phyloP scores from a whole-genome alignment of 805 yeast genomes.

The Wickerhamiella siamensis region DNA sequence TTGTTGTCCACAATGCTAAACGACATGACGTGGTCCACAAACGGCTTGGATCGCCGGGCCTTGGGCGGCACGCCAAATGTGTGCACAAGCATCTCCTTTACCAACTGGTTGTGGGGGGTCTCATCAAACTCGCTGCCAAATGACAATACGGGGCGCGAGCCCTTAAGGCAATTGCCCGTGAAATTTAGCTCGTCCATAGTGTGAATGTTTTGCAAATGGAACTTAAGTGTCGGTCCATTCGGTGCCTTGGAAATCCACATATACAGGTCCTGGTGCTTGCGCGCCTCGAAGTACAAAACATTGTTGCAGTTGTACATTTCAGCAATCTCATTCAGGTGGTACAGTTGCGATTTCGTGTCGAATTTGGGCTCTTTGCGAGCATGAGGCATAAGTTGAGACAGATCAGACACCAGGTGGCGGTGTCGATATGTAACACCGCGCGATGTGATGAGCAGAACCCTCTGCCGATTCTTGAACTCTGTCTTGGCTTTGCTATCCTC shows the following conservation, averaged over 20 bases:
- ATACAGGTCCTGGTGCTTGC: slow-evolving; percentile 91
- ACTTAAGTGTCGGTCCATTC: slow-evolving; percentile 91
- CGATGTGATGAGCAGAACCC: slow-evolving; percentile 78
- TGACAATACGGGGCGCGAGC: slow-evolving; percentile 85
- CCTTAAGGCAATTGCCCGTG: slow-evolving; percentile 90
- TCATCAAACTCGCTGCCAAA: slow-evolving; percentile 70
- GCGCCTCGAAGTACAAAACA: slow-evolving; percentile 81
- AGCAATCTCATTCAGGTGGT: slow-evolving; percentile 86
- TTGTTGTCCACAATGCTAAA: slow-evolving; percentile 85
- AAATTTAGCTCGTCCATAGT: slow-evolving; percentile 92
- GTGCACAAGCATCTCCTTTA: slow-evolving; percentile 73
- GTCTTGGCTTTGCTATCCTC: slow-evolving; percentile 11
- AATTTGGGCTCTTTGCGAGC: slow-evolving; percentile 92
- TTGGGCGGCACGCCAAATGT: slow-evolving; percentile 90
- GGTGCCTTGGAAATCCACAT: slow-evolving; percentile 94
- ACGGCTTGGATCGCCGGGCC: slow-evolving; percentile 87
- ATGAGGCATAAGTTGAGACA: slow-evolving; percentile 72
- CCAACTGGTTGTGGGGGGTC: slow-evolving; percentile 50
- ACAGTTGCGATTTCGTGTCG: slow-evolving; percentile 79
- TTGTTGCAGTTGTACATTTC: slow-evolving; percentile 96
- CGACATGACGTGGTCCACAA: slow-evolving; percentile 87
- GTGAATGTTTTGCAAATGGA: slow-evolving; percentile 86
- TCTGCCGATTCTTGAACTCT: slow-evolving; percentile 62
- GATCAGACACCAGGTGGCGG: slow-evolving; percentile 80
- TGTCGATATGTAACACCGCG: slow-evolving; percentile 92